Conservation (phyloP, 495 filamentous ascomycete species). For the Aspergillus indologenus region DNA sequence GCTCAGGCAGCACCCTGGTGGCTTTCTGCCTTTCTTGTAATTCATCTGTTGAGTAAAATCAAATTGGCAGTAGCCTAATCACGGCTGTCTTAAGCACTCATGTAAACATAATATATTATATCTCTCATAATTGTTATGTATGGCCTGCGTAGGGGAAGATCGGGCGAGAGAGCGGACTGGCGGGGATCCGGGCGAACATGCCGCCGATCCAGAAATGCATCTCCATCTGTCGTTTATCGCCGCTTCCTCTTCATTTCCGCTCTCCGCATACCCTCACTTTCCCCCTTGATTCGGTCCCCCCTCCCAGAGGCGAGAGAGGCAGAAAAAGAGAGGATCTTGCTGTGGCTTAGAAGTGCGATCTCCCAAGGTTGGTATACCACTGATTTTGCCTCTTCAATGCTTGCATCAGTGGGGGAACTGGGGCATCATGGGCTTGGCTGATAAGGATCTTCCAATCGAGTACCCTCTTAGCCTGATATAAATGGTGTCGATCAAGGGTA, state of each 20-base stretch:
- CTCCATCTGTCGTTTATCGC: background rate
- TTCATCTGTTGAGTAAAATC: background rate
- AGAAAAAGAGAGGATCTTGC: background rate
- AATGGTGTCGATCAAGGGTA: background rate
- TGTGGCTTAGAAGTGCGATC: background rate
- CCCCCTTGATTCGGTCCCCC: conserved; percentile 1
- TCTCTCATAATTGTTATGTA: too few species aligned
- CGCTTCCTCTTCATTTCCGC: background rate
- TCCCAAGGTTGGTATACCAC: background rate
- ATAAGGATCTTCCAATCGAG: background rate
- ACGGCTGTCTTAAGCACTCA: too few species aligned
- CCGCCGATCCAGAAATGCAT: background rate
- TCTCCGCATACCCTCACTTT: background rate
- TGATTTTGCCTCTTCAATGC: background rate
- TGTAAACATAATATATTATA: too few species aligned
- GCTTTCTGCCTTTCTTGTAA: background rate
- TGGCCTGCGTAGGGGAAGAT: background rate
- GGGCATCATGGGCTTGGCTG: conserved; percentile 3
- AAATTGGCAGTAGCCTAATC: background rate
- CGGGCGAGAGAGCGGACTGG: conserved; percentile 10
- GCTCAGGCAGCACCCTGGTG: background rate
- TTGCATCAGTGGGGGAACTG: background rate
- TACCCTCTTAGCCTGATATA: background rate
- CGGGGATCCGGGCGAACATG: background rate
- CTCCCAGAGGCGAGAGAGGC: background rate